Evolutionary conservation across 148 eudicot genomes (phyloP).

Genomic region (Cornus suecica): DNA sequence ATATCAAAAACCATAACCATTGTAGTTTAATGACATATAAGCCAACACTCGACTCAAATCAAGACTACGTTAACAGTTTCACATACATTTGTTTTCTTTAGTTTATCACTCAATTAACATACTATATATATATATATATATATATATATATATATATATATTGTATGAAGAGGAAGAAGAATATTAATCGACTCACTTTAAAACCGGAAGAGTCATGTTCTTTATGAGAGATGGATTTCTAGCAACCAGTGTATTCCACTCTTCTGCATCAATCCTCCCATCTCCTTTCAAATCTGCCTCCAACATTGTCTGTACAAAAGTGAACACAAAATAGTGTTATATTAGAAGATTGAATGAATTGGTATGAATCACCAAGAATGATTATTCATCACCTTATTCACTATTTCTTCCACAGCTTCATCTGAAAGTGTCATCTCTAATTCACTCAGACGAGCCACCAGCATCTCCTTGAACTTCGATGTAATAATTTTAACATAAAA

Average conservation of each 20-base stretch:
- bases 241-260: slow-evolving; percentile 51
- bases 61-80: no score
- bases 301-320: slow-evolving; percentile 30
- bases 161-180: no score
- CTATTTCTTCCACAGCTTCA: slow-evolving; percentile 34
- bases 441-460: slow-evolving; percentile 53
- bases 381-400: slow-evolving; percentile 43
- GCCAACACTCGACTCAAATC: not conserved
- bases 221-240: slow-evolving; percentile 45
- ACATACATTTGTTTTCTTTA: no score
- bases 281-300: slow-evolving; percentile 59
- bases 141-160: no score
- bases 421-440: slow-evolving; percentile 35
- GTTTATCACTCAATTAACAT: no score
- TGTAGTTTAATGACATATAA: not conserved
- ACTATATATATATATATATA: no score
- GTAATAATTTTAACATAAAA: slow-evolving; percentile 11
- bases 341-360: not conserved
- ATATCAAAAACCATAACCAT: not conserved
- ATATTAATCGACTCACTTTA: slow-evolving; percentile 24
- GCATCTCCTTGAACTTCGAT: slow-evolving; percentile 58
- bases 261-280: slow-evolving; percentile 56
- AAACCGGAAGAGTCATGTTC: slow-evolving; percentile 49
- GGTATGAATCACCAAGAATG: not conserved
- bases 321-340: not conserved